Base-by-base conservation (phyloP, 345 rosid genomes). In the Laguncularia racemosa region DNA sequence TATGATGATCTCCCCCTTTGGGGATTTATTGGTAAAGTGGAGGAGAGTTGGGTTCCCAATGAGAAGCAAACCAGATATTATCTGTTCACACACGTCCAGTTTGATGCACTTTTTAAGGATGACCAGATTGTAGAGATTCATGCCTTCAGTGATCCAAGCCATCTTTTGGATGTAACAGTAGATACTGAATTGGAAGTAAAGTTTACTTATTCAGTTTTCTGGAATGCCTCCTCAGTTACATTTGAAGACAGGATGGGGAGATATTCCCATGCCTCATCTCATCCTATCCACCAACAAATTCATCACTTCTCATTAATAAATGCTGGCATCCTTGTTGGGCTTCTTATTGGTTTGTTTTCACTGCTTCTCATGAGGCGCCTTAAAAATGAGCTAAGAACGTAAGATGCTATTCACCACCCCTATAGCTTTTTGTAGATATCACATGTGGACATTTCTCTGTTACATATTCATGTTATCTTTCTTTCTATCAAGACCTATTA, bases 11-110 rank as follows among this genome's bases (percentile, higher is more conserved):
- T 91, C 40, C 96, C 96, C 16, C 65, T 88, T 21, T 91, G 96
- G 98, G 98, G 95, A 47, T 91, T 81, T 73, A 38, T 88, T 64
- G 98, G 98, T 46, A 91, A 85, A 81, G 60, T 73, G 43, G 96
- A 88, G 64, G 78, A 65, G 44, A 73, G 76, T 48, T 55, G 63
- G 77, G 60, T 55, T 52, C 69, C 15, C 15, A 59, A 52, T 26
- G 65, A 66, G 60, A 67, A 66, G 64, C 38, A 50, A 46, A 48
- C 66, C 20, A 84, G 74, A 67, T 84, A 81, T 59, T 83, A 78
- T 73, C 55, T 91, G 48, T 91, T 88, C 68, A 86, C 71, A 57
- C 91, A 83, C 61, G 71, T 88, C 18, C 74, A 67, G 43, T 91
- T 91, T 67, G 77, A 77, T 71, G 89, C 73, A 55, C 71, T 79